A percentile compares a stretch with the other conserved stretches of the same genome.
These are phyloP conservation scores for Lachancea nothofagi DNA, from an alignment of 805 yeast genomes.

Conservation along the genomic window DNA sequence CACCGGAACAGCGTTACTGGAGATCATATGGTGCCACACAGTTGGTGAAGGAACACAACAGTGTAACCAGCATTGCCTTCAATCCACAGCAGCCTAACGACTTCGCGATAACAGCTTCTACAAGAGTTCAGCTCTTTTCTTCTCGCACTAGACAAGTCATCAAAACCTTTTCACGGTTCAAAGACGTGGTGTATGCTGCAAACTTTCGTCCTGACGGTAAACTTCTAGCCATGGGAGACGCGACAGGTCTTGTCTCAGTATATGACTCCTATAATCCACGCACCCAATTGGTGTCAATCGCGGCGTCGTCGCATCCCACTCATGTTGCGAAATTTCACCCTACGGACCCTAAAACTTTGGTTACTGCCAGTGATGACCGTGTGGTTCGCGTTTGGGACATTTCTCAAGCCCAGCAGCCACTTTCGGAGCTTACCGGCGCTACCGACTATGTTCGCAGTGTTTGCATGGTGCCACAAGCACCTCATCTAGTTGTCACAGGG, in stretches of 20 bases:
- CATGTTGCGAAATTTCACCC: slow-evolving; percentile 90
- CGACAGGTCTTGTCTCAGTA: slow-evolving; percentile 85
- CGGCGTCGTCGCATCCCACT: slow-evolving; percentile 81
- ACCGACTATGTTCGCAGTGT: slow-evolving; percentile 85
- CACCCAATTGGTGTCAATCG: slow-evolving; percentile 69
- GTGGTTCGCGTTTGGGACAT: slow-evolving; percentile 85
- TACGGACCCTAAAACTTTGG: slow-evolving; percentile 53
- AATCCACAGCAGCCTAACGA: slow-evolving; percentile 84
- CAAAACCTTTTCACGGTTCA: slow-evolving; percentile 80
- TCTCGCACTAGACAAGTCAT: slow-evolving; percentile 90
- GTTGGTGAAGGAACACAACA: slow-evolving; percentile 86
- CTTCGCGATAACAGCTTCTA: slow-evolving; percentile 87
- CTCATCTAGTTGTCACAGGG: slow-evolving; percentile 83
- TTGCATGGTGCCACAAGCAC: slow-evolving; percentile 65
- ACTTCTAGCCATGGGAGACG: slow-evolving; percentile 89
- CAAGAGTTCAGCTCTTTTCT: slow-evolving; percentile 87
- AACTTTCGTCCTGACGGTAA: slow-evolving; percentile 90
- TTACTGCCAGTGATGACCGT: slow-evolving; percentile 90
- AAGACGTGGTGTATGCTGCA: slow-evolving; percentile 87
- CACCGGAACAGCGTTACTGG: slow-evolving; percentile 95
- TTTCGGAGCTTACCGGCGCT: slow-evolving; percentile 65
- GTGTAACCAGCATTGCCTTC: slow-evolving; percentile 82
- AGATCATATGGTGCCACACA: slow-evolving; percentile 80
- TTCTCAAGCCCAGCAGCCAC: slow-evolving; percentile 67
- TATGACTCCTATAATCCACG: slow-evolving; percentile 81